Base-by-base conservation (phyloP, 805 yeast species). In the Wickerhamiella vanderwaltii region DNA sequence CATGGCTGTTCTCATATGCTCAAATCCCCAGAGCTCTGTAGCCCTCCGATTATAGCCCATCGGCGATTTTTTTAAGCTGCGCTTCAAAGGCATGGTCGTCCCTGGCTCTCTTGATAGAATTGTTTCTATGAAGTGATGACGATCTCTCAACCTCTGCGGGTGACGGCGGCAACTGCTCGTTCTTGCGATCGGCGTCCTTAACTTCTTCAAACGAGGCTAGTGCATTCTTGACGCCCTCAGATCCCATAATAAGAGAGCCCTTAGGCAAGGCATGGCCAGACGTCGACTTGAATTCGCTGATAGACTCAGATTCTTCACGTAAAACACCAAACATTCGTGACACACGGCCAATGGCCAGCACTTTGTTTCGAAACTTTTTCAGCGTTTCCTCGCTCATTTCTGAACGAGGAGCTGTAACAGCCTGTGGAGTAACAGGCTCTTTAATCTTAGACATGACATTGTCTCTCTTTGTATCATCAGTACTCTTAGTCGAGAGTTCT, bases 261-360 rank as follows among this genome's bases (percentile, higher is more conserved):
- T 79, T 77, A 9, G 97, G 97, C 49, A 88, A 65, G 9, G 65
- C 67, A n/a, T 91, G 88, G 36, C 85, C 77, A 47, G 79, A 70
- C 48, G 75, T 67, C 13, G 69, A 68, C 62, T 85, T 84, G 53
- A 88, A 68, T 54, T 79, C 84, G 39, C 79, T 77, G 38, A 88
- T 91, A 50, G 75, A 76, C 59, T 84, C 96, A 35, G 87, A 72
- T 55, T 88, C 95, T 57, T 84, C 86, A 50, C 96, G 72, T 52
- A 88, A 67, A 6, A 87, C 79, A 48, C 77, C 79, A 62, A 81
- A 87, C 94, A 88, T 84, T 44, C 95, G 72, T 18, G 95, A 79
- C 50, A 88, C 84, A 50, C 94, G 74, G n/a, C 97, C 97, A 61
- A 88, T 91, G 11, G 97, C 97, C 53, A 88, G 63, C 40, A 91